Percentiles rank a stretch among this genome's conserved stretches.
These are phyloP conservation scores for Phytophthora meadii DNA, from an alignment of 352 stramenopile species.

Conservation along the genomic window DNA sequence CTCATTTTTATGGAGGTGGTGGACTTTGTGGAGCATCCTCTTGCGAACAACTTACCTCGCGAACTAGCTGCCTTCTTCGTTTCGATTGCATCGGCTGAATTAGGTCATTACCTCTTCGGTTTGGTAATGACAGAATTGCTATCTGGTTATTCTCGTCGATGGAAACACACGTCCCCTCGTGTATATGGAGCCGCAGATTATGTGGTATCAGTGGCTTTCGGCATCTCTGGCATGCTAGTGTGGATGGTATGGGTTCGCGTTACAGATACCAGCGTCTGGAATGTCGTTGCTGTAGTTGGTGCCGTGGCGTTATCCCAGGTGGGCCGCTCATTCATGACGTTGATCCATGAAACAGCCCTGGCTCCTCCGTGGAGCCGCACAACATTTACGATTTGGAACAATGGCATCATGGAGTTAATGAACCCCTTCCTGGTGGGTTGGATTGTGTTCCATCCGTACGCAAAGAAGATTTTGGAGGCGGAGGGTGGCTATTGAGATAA, in stretches of 20 bases:
- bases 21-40: slow-evolving; percentile 60
- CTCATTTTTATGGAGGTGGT: slow-evolving; percentile 72
- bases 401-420: slow-evolving; percentile 59
- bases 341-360: slow-evolving; percentile 55
- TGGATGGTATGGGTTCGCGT: slow-evolving; percentile 30
- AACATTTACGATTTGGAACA: slow-evolving; percentile 47
- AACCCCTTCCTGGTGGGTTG: slow-evolving; percentile 68
- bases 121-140: slow-evolving; percentile 10
- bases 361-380: slow-evolving; percentile 17
- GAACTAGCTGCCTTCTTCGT: slow-evolving; percentile 63
- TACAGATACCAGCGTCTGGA: slow-evolving; percentile 30
- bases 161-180: slow-evolving; percentile 12
- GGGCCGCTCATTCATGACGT: slow-evolving; percentile 41
- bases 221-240: slow-evolving; percentile 21
- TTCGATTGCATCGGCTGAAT: slow-evolving; percentile 42
- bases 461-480: slow-evolving; percentile 52
- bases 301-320: slow-evolving; percentile 47
- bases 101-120: slow-evolving; percentile 41
- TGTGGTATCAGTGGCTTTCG: slow-evolving; percentile 28
- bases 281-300: slow-evolving; percentile 44
- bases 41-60: slow-evolving; percentile 36
- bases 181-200: slow-evolving; percentile 17
- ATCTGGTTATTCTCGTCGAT: slow-evolving; percentile 12
- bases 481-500: slow-evolving; percentile 20
- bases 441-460: slow-evolving; percentile 70